A percentile compares a stretch with the other conserved stretches of the same genome.
Conservation (phyloP, 2,329 filamentous ascomycete genomes). For the Neurospora crassa region DNA sequence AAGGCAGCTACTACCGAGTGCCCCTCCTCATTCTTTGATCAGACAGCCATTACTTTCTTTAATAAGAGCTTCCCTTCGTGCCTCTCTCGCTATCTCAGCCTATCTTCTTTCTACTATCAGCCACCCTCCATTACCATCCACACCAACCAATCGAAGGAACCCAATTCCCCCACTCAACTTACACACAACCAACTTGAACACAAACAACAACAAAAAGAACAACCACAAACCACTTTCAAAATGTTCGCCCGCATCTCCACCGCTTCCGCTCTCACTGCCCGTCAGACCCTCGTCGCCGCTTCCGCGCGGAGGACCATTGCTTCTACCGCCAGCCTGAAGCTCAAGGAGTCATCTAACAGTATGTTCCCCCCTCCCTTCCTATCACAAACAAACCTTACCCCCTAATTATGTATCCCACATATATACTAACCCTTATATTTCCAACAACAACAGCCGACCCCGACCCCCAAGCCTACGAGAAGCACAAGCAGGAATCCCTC, state of each 20-base stretch:
- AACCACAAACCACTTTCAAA: not conserved
- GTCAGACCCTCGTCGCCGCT: not conserved
- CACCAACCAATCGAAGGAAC: not conserved
- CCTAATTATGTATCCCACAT: too few relatives aligned
- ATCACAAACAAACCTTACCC: not conserved
- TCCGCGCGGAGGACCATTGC: not conserved
- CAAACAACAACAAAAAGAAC: not conserved
- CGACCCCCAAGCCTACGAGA: slow-evolving; percentile 35
- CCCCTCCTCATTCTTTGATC: not conserved
- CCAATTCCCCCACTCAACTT: not conserved
- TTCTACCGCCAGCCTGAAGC: not conserved
- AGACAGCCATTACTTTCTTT: not conserved
- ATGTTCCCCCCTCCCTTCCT: not conserved
- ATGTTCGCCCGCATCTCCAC: slow-evolving; percentile 5
- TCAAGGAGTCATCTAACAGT: not conserved
- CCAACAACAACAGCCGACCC: slow-evolving; percentile 16
- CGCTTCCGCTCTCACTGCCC: slow-evolving; percentile 1
- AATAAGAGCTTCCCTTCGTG: not conserved
- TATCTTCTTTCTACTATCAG: not conserved
- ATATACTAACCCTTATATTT: too few relatives aligned
- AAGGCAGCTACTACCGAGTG: not conserved
- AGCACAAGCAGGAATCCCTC: slow-evolving; percentile 51
- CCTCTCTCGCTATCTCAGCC: not conserved
- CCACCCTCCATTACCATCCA: not conserved
- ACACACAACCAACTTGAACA: not conserved